Base-by-base conservation (phyloP, 2,329 filamentous ascomycete genomes). In the Colletotrichum neosansevieriae region DNA sequence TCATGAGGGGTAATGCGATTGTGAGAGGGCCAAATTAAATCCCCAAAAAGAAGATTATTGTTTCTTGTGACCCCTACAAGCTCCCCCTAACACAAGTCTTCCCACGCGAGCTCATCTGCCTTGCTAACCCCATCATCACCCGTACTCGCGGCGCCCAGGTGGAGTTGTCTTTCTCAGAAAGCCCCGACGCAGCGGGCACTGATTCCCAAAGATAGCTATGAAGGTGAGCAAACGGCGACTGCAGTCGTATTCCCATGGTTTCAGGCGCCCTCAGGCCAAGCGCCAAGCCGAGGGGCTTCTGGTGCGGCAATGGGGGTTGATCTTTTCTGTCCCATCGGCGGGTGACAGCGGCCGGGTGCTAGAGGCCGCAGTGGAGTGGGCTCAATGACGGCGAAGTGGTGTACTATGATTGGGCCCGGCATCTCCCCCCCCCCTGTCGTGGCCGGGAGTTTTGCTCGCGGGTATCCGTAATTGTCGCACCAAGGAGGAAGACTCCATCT, bases 261-360 rank as follows among this genome's bases (percentile, higher is more conserved):
- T 68, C 65, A 65, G 61, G 60, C 53, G 53, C 38, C 60, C 21
- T 56, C 32, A 29, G 64, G 47, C 65, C 54, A 68, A 64, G 65
- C 17, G 65, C 65, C 65, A 68, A 68, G 32, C n/a, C 59, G 60
- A 67, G 53, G 51, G 64, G 32, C 34, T 19, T 44, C 36, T 67
- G 51, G 51, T 51, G 64, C 44, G 58, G 64, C 63, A 63, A 13
- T 40, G 36, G 24, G 21, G 53, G 21, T 50, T 29, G 42, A 49
- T n/a, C 36, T 38, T 15, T 11, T 38, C 36, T 38, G 36, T 9
- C 11, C 36, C 36, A 15, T 38, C 36, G 36, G 36, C 42, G 29
- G 32, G 58, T 66, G 49, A 56, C 63, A 62, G 63, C 63, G 34
- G 58, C 47, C 58, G n/a, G 17, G 12, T 15, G 21, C 24, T 32